These are phyloP conservation scores for Pythium periplocum DNA, from an alignment of 352 stramenopile species.

Conservation along the genomic window DNA sequence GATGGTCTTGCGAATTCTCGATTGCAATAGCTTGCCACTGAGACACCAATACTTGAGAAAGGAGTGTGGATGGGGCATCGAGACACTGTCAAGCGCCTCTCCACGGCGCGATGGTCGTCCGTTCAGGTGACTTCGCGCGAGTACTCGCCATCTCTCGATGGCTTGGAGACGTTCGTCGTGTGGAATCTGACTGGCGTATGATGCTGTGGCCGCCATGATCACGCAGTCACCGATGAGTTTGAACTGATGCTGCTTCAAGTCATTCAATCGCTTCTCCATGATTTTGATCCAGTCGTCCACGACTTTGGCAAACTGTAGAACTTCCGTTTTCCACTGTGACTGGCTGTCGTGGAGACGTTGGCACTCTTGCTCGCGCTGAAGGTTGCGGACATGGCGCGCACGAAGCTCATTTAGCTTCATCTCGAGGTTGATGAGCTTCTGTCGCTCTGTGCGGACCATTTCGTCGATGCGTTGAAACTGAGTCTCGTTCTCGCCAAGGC, in stretches of 20 bases:
- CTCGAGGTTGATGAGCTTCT: conserved; percentile 48
- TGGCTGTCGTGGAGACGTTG: conserved; percentile 45
- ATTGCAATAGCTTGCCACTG: conserved; percentile 17
- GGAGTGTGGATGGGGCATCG: conserved; percentile 8
- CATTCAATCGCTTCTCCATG: conserved; percentile 15
- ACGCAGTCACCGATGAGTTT: conserved; percentile 31
- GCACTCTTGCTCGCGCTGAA: conserved; percentile 39
- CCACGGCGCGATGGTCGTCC: conserved; percentile 7
- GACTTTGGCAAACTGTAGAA: conserved; percentile 33
- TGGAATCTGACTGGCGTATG: conserved; percentile 24
- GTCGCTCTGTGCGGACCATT: conserved; percentile 33
- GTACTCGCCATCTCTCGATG: conserved; percentile 19
- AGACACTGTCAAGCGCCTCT: conserved; percentile 5
- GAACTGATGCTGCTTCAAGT: conserved; percentile 17
- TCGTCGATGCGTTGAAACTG: conserved; percentile 37
- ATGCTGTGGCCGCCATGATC: conserved; percentile 24
- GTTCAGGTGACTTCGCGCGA: conserved; percentile 8
- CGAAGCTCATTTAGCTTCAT: conserved; percentile 42
- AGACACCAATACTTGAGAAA: conserved; percentile 27
- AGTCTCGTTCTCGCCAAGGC: conserved; percentile 33
- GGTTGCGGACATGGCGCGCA: conserved; percentile 21
- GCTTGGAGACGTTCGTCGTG: conserved; percentile 21
- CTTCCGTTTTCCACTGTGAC: conserved; percentile 31
- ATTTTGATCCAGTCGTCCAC: conserved; percentile 31
- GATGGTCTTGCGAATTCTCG: conserved; percentile 28